Percentiles rank a stretch among this genome's conserved stretches.
Evolutionary conservation across 2,329 filamentous ascomycete genomes (phyloP).

Genomic region (Trichoderma oligosporum): DNA sequence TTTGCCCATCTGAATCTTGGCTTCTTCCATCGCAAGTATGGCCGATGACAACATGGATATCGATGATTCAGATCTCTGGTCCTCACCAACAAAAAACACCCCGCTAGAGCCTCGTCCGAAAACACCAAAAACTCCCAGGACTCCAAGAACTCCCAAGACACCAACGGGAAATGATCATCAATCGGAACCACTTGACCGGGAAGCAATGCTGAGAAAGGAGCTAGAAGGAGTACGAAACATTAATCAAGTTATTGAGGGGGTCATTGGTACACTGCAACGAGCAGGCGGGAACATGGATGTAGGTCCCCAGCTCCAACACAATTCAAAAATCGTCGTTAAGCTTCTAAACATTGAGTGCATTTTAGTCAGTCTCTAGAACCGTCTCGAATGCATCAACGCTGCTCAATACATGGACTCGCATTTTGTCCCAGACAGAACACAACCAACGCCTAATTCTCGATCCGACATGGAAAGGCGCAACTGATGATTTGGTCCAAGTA

Average conservation of each 20-base stretch:
- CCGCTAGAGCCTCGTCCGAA: constrained; percentile 31
- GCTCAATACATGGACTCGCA: constrained; percentile 92
- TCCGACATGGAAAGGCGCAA: constrained; percentile 83
- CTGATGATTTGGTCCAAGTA: constrained; percentile 78
- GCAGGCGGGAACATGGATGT: constrained; percentile 76
- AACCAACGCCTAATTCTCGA: constrained; percentile 90
- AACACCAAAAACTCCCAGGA: constrained; percentile 45
- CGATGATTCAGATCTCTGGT: constrained; percentile 49
- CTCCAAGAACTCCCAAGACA: constrained; percentile 46
- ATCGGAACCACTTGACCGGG: constrained; percentile 57
- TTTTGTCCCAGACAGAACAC: constrained; percentile 94
- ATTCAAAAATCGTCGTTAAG: not conserved
- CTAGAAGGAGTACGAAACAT: constrained; percentile 79
- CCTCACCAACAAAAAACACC: constrained; percentile 39
- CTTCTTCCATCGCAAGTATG: constrained; percentile 34
- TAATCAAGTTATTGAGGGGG: constrained; percentile 80
- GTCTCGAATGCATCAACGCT: constrained; percentile 84
- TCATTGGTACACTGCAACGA: constrained; percentile 66
- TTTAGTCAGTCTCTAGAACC: constrained; percentile 72
- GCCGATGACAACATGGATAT: constrained; percentile 43
- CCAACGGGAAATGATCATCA: constrained; percentile 38
- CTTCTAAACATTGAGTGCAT: not conserved
- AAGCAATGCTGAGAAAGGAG: constrained; percentile 72
- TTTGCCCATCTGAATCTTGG: not conserved
- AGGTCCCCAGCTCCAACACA: constrained; percentile 23